Evolutionary conservation across 2,329 filamentous ascomycete genomes (phyloP), one percentile per base, ranked within the genome.

Genomic region (Sordariomycetes sp.): DNA sequence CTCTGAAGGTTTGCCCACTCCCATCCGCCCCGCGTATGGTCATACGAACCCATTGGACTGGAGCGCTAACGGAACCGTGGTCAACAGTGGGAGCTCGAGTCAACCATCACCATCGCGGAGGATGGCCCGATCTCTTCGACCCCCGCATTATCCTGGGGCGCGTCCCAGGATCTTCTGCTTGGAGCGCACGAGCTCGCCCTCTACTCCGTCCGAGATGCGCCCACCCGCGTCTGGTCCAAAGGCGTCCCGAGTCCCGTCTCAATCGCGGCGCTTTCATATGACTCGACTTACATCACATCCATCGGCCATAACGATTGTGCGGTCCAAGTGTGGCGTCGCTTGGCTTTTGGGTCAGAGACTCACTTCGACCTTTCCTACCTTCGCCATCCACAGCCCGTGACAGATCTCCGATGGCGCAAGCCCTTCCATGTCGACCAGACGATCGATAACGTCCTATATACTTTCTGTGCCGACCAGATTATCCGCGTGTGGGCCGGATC

Each of bases 291-390:
- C 61, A 90, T 97, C 57, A 93, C 91, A 20, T 92, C 89, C 1
- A 82, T 88, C 14, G 88, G 90, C 50, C 76, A 79, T 55, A 83
- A 89, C 67, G 94, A 97, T 70, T 81, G 87, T 56, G 75, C 97
- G 22, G 85, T 96, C 63, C 97, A 99, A 73, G 82, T 97, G 65
- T 99, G 95, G 94, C 84, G 91, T 62, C 82, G 93, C 57, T 76
- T 96, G 25, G 88, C 88, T 10, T 97, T 93, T 68, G 90, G 90
- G 16, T 81, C 84, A 1, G 87, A 95, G 64, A 87, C 90, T 46
- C 81, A 88, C 59, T 97, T 97, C 71, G 93, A 97, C 65, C 86
- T 96, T 65, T 86, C 86, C 32, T 97, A 97, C 71, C 82, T 99
- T 1, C 79, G 85, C n/a, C 94, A 99, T 69, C 89, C 90, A 1